A percentile compares a stretch with the other conserved stretches of the same genome.
Evolutionary conservation across 1,284 basidiomycete species (phyloP).

Genomic region (Anthracocystis setariae): DNA sequence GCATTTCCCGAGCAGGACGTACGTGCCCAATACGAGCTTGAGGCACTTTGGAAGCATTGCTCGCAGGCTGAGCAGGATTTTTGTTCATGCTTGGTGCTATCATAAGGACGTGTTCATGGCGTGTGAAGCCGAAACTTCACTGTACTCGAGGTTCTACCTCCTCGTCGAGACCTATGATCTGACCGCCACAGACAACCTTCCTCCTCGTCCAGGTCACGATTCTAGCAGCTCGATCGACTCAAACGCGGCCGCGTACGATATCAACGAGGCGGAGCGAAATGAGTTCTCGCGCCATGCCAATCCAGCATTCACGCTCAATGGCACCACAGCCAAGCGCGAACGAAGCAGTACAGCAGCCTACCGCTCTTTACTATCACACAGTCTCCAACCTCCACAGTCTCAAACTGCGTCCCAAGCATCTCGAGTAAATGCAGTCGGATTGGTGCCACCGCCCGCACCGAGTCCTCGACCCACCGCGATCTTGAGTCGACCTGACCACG

Average conservation of each 20-base stretch:
- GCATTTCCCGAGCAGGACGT: constrained; percentile 76
- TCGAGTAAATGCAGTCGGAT: constrained; percentile 28
- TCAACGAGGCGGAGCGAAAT: constrained; percentile 1
- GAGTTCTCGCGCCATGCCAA: constrained; percentile 25
- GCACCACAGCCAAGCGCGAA: constrained; percentile 33
- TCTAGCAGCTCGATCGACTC: not conserved
- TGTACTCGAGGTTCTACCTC: constrained; percentile 89
- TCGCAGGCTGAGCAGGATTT: constrained; percentile 88
- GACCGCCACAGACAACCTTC: constrained; percentile 41
- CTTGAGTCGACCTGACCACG: constrained; percentile 37
- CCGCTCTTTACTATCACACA: constrained; percentile 25
- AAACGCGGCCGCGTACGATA: not conserved
- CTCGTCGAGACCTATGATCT: constrained; percentile 84
- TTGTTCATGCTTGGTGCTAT: constrained; percentile 84
- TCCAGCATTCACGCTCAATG: constrained; percentile 20
- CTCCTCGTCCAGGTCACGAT: constrained; percentile 24
- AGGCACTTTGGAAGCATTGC: constrained; percentile 88
- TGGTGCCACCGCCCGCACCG: constrained; percentile 48
- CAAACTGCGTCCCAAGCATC: not conserved
- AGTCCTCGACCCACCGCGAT: constrained; percentile 42
- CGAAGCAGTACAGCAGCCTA: constrained; percentile 30
- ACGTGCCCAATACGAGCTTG: constrained; percentile 76
- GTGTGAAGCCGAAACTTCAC: constrained; percentile 86
- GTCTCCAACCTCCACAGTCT: constrained; percentile 10
- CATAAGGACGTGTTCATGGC: constrained; percentile 88